A percentile compares a stretch with the other conserved stretches of the same genome.
Evolutionary conservation across 2,329 filamentous ascomycete genomes (phyloP).

Genomic region (Hymenoscyphus linearis): DNA sequence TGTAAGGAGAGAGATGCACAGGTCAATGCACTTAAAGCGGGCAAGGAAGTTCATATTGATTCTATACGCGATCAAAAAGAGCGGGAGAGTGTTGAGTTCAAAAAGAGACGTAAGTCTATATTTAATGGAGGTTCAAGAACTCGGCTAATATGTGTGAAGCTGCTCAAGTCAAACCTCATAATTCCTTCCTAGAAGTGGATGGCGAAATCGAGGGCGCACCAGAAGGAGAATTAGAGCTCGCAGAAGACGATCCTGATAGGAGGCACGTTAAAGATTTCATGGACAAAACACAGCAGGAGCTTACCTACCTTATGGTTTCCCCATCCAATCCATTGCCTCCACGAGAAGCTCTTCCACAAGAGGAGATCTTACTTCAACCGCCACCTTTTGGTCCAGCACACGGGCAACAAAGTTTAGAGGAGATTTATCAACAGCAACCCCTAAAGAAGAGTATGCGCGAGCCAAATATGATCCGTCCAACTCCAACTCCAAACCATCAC

Average conservation of each 20-base stretch:
- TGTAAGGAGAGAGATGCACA: conserved; percentile 80
- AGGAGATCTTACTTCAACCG: conserved; percentile 50
- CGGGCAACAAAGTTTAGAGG: conserved; percentile 34
- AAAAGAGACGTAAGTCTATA: conserved; percentile 46
- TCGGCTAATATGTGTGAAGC: conserved; percentile 13
- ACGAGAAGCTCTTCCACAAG: conserved; percentile 56
- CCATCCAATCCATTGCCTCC: conserved; percentile 61
- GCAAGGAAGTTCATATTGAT: conserved; percentile 37
- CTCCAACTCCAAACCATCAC: conserved; percentile 54
- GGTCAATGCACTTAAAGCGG: conserved; percentile 45
- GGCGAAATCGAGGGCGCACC: conserved; percentile 37
- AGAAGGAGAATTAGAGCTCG: conserved; percentile 38
- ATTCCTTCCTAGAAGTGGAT: conserved; percentile 29
- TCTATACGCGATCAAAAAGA: conserved; percentile 36
- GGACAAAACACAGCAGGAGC: conserved; percentile 60
- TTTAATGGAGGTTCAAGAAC: background rate
- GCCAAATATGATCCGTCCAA: conserved; percentile 44
- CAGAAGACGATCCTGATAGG: conserved; percentile 38
- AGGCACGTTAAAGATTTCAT: conserved; percentile 54
- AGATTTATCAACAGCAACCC: conserved; percentile 32
- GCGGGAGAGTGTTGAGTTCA: conserved; percentile 47
- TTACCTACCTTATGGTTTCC: conserved; percentile 63
- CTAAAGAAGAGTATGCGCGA: conserved; percentile 56
- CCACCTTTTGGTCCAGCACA: conserved; percentile 40
- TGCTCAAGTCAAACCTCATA: conserved; percentile 25